Base-by-base conservation (phyloP, 306 rosid species). In the Trifolium subterraneum region DNA sequence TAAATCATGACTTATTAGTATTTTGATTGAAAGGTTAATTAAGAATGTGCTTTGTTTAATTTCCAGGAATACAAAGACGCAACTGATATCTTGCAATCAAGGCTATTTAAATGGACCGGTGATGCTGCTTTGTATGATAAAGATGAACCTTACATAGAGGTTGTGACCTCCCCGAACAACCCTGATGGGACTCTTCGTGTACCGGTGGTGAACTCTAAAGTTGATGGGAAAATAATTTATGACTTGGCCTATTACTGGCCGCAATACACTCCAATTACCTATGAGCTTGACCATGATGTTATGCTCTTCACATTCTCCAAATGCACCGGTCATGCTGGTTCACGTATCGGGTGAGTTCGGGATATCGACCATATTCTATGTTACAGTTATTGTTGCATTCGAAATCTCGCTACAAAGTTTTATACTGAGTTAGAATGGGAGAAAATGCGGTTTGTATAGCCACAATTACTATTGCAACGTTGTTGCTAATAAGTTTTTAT, bases 211-310 rank as follows among this genome's bases (percentile, higher is more conserved):
- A 75, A 41, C 1, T 18, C 64, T 47, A 29, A 4, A 22, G 81
- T 64, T 60, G 56, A 82, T 31, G 89, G 90, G 11, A 89, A 78
- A 48, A 8, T 85, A 59, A 22, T 91, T 68, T 63, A 89, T 77
- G 98, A 93, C 81, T 68, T 88, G 10, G 98, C 98, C 16, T 93
- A 93, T 78, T 90, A 89, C 33, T 93, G 97, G 96, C 98, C 97
- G 4, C 98, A 93, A 0, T 93, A 82, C 85, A 89, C 91, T 9
- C 82, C 97, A 64, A 91, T 93, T 15, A 86, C 87, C 65, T 77
- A 80, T 44, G 36, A 80, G 1, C 80, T 83, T 29, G 84, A 88
- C 16, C 79, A 87, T 52, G 92, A 93, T 72, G 15, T 93, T n/a
- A 88, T 88, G 93, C 70, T 79, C 58, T 91, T 93, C 80, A 93